Evolutionary conservation across 73 alveolate genomes (phyloP).

Genomic region (Paramecium octaurelia): DNA sequence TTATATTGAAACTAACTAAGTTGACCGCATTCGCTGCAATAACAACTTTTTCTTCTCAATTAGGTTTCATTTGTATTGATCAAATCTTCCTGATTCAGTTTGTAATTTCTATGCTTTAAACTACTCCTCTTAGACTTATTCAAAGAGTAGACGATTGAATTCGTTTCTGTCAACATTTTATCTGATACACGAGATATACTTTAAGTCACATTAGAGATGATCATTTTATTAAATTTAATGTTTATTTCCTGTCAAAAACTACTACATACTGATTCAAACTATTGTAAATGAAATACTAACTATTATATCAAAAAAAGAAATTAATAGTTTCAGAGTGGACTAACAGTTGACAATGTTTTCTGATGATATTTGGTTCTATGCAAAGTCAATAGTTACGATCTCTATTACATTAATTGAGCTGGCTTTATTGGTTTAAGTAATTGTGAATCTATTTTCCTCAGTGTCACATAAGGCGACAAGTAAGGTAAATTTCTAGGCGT

Average conservation of each 20-base stretch:
- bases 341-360: background rate
- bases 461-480: background rate
- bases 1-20: background rate
- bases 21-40: background rate
- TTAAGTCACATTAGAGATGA: background rate
- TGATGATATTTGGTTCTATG: background rate
- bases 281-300: background rate
- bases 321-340: slow-evolving; percentile 11
- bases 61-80: background rate
- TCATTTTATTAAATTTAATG: background rate
- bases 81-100: background rate
- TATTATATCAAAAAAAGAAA: slow-evolving; percentile 11
- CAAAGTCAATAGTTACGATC: background rate
- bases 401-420: background rate
- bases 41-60: background rate
- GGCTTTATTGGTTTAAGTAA: background rate
- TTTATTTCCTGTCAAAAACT: background rate
- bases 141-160: background rate
- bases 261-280: background rate
- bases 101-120: background rate
- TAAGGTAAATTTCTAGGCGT: slow-evolving; percentile 5
- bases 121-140: background rate
- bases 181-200: background rate
- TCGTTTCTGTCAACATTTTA: background rate
- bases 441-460: background rate